Evolutionary conservation across 768 basidiomycete genomes (phyloP), one percentile per base, ranked within the genome.

Genomic region (Pulveroboletus sp.): DNA sequence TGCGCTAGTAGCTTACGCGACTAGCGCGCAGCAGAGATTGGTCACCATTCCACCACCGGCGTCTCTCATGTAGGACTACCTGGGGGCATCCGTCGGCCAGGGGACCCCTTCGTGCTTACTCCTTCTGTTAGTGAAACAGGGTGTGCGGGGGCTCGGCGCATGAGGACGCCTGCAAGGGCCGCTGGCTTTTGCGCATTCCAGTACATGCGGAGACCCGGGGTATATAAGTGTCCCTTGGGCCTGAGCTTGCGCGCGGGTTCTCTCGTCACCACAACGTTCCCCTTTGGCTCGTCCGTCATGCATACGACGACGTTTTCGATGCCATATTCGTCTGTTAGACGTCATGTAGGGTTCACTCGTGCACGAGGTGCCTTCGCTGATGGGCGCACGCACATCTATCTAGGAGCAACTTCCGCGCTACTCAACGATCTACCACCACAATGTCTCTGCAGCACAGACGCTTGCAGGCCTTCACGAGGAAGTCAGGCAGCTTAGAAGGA

Each of bases 101-200:
- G 35, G 49, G 50, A 38, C 24, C 44, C 19, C 43, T 50, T 30
- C 49, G 43, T 55, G 41, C 47, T 36, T 35, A 34, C 22, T 14
- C 30, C 41, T 24, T 36, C 46, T 27, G 23, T 31, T 16, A 24
- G 11, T 40, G 32, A 43, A 45, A 51, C 38, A 23, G 51, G 49
- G 61, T 58, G 49, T 27, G 59, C 43, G 54, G 62, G 61, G 61
- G 49, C 46, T 49, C 20, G 8, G 55, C 58, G 24, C 53, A 58
- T 46, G 51, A 12, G 12, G 53, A 26, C 24, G 29, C 55, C 49
- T 48, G 53, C 47, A 40, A n/a, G 47, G 31, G 53, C 50, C 54
- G 56, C 59, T 61, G 61, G 56, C 54, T 51, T 54, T 54, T 45
- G 43, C 46, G 48, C 47, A 53, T 46, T 47, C 42, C 24, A 26